These are phyloP conservation scores for Scutellaria barbata DNA, from an alignment of 257 asterid species.

Conservation along the genomic window DNA sequence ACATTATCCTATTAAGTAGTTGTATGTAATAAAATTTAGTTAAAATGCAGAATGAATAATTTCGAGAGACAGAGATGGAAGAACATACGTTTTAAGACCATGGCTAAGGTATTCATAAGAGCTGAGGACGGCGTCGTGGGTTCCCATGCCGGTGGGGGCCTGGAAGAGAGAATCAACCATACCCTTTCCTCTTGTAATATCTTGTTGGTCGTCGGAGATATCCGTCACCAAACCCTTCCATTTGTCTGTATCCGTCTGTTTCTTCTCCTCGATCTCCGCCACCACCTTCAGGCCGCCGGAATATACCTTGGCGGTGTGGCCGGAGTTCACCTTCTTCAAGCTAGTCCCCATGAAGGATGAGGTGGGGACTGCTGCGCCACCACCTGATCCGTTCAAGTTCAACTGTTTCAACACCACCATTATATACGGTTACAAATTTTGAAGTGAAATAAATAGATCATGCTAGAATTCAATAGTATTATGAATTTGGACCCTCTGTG, in stretches of 20 bases:
- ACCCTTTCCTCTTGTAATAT: slow-evolving; percentile 65
- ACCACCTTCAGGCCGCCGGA: slow-evolving; percentile 39
- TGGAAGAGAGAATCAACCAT: slow-evolving; percentile 59
- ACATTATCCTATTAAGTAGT: too few relatives aligned
- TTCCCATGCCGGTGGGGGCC: slow-evolving; percentile 61
- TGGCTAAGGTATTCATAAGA: slow-evolving; percentile 65
- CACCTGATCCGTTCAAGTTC: slow-evolving; percentile 46
- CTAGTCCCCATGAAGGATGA: slow-evolving; percentile 51
- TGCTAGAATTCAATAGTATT: not conserved
- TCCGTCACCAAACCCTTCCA: slow-evolving; percentile 55
- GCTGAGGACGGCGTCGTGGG: slow-evolving; percentile 59
- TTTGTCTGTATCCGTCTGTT: slow-evolving; percentile 46
- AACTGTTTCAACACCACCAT: slow-evolving; percentile 37
- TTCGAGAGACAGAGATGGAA: not conserved
- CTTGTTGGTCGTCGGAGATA: slow-evolving; percentile 64
- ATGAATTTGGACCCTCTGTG: not conserved
- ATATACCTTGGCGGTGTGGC: slow-evolving; percentile 24
- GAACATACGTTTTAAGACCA: slow-evolving; percentile 42
- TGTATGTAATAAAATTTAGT: too few relatives aligned
- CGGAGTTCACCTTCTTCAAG: slow-evolving; percentile 44
- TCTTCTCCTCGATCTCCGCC: slow-evolving; percentile 41
- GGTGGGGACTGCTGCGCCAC: slow-evolving; percentile 45
- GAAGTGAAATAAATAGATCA: not conserved
- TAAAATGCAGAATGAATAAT: not conserved
- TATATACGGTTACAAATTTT: not conserved